A percentile compares a stretch with the other conserved stretches of the same genome.
Conservation (phyloP, 495 filamentous ascomycete genomes). For the Achaetomiella virescens region DNA sequence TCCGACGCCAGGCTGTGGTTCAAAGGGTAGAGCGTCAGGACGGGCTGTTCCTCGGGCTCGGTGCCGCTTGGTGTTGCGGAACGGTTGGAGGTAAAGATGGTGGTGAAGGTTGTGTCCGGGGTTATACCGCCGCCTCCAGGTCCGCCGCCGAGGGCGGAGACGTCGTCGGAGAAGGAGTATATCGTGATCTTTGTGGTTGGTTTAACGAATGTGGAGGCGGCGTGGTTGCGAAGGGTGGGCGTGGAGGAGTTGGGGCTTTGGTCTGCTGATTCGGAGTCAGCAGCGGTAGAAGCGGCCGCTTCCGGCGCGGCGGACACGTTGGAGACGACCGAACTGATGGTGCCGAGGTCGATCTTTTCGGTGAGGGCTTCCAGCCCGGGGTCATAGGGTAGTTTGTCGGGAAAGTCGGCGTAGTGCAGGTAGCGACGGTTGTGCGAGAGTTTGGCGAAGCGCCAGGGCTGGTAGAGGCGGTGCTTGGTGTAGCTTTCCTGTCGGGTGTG, state of each 20-base stretch:
- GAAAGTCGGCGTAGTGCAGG: constrained; percentile 89
- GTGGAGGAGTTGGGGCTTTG: constrained; percentile 19
- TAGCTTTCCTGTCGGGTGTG: constrained; percentile 31
- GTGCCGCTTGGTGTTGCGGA: constrained; percentile 8
- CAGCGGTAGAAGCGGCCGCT: constrained; percentile 31
- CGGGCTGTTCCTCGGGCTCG: constrained; percentile 46
- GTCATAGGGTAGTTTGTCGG: constrained; percentile 52
- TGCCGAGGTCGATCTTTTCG: constrained; percentile 84
- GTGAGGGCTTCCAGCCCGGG: constrained; percentile 68
- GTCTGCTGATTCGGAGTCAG: constrained; percentile 30
- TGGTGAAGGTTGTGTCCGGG: no score
- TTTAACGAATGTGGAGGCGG: constrained; percentile 22
- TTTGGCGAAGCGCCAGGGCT: constrained; percentile 73
- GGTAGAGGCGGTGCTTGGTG: constrained; percentile 33
- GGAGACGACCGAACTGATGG: constrained; percentile 85
- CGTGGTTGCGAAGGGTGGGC: constrained; percentile 34
- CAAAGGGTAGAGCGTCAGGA: constrained; percentile 76
- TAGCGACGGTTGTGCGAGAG: constrained; percentile 87
- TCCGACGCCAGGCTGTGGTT: constrained; percentile 83
- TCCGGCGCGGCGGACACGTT: constrained; percentile 62
- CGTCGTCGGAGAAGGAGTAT: constrained; percentile 56
- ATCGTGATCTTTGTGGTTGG: constrained; percentile 87
- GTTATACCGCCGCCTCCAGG: constrained; percentile 16
- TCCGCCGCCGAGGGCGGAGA: background rate
- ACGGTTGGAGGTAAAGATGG: no score